Evolutionary conservation across 805 yeast genomes (phyloP).

Genomic region (Wickerhamiella qilinensis): DNA sequence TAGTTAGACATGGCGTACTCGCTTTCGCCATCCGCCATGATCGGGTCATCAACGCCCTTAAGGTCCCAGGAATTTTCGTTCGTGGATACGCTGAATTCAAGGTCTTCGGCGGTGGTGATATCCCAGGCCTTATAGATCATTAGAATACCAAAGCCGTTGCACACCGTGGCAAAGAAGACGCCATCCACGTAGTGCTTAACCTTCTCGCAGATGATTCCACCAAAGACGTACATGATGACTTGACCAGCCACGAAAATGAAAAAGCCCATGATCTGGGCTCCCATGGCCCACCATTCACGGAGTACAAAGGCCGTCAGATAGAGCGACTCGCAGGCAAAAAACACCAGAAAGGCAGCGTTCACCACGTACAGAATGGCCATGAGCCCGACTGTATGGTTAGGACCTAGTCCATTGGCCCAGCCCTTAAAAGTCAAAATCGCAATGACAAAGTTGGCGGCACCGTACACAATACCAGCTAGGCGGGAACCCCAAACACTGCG

Average conservation of each 20-base stretch:
- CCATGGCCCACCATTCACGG: slow-evolving; percentile 74
- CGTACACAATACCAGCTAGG: slow-evolving; percentile 36
- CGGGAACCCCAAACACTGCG: slow-evolving; percentile 44
- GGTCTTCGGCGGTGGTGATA: slow-evolving; percentile 84
- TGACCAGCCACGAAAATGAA: slow-evolving; percentile 75
- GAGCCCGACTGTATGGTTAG: slow-evolving; percentile 45
- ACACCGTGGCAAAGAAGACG: slow-evolving; percentile 61
- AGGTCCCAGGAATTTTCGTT: slow-evolving; percentile 28
- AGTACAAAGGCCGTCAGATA: slow-evolving; percentile 51
- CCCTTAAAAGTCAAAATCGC: slow-evolving; percentile 55
- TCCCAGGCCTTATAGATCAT: slow-evolving; percentile 97
- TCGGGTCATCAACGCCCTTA: slow-evolving; percentile 18
- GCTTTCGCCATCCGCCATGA: slow-evolving; percentile 15
- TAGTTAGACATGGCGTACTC: slow-evolving; percentile 24
- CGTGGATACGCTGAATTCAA: slow-evolving; percentile 68
- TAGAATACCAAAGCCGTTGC: slow-evolving; percentile 73
- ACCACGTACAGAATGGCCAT: slow-evolving; percentile 56
- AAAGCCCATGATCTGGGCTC: slow-evolving; percentile 58
- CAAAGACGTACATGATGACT: slow-evolving; percentile 53
- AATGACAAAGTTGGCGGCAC: slow-evolving; percentile 48
- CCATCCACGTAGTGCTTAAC: slow-evolving; percentile 86
- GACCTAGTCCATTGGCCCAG: slow-evolving; percentile 32
- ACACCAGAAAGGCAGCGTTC: slow-evolving; percentile 47
- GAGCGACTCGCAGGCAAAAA: slow-evolving; percentile 53
- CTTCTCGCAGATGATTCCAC: slow-evolving; percentile 46